phyloP scores from a whole-genome alignment of 352 stramenopile genomes.

The Pythium phragmitis region DNA sequence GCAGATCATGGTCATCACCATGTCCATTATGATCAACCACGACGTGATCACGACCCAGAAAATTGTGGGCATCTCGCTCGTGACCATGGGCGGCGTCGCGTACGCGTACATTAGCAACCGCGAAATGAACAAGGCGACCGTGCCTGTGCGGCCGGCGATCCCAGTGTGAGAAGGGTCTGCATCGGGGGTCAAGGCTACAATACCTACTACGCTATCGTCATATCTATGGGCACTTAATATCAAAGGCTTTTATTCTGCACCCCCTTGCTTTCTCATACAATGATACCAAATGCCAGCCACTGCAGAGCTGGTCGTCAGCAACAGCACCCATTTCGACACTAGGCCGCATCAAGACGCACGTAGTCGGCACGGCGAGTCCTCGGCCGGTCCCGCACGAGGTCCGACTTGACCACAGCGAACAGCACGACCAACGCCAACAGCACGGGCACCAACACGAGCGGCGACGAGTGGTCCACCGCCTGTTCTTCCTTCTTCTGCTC shows the following conservation, averaged over 20 bases:
- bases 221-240: background rate
- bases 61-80: conserved; percentile 63
- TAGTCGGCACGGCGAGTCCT: conserved; percentile 30
- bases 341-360: conserved; percentile 32
- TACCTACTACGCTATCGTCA: background rate
- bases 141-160: conserved; percentile 24
- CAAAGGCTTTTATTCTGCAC: background rate
- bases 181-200: background rate
- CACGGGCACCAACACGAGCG: conserved; percentile 70
- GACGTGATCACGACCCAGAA: conserved; percentile 71
- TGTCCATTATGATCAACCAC: conserved; percentile 79
- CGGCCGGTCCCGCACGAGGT: conserved; percentile 52
- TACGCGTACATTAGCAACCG: conserved; percentile 81
- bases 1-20: conserved; percentile 86
- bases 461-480: conserved; percentile 38
- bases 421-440: conserved; percentile 54
- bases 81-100: conserved; percentile 57
- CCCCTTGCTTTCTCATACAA: background rate
- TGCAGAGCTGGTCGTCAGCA: no score
- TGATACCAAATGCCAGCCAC: background rate
- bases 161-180: conserved; percentile 5
- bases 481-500: background rate
- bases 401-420: conserved; percentile 49
- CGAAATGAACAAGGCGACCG: conserved; percentile 62
- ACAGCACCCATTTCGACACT: background rate